Conservation (phyloP, 495 filamentous ascomycete species). For the Parmelia sp. region DNA sequence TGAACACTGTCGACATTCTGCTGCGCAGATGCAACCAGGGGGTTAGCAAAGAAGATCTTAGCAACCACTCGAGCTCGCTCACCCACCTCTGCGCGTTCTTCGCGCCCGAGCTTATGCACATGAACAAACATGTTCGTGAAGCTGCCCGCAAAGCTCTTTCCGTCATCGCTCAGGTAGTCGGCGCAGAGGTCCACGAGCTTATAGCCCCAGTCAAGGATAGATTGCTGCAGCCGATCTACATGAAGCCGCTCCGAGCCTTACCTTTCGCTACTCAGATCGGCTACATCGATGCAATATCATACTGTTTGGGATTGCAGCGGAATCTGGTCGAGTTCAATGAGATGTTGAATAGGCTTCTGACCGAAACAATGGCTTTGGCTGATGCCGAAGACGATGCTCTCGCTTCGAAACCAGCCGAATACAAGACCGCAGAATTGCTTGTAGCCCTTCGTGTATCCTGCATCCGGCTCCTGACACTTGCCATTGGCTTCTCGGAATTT, state of each 20-base stretch:
- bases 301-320: slow-evolving; percentile 77
- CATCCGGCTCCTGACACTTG: slow-evolving; percentile 84
- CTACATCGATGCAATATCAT: slow-evolving; percentile 94
- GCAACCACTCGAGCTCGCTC: slow-evolving; percentile 47
- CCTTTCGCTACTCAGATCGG: slow-evolving; percentile 93
- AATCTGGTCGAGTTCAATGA: slow-evolving; percentile 88
- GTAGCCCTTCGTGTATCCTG: slow-evolving; percentile 89
- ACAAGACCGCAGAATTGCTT: slow-evolving; percentile 84
- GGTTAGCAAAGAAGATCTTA: slow-evolving; percentile 66
- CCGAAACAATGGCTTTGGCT: slow-evolving; percentile 86
- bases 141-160: slow-evolving; percentile 73
- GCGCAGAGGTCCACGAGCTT: slow-evolving; percentile 74
- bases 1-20: slow-evolving; percentile 72
- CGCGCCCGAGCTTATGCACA: slow-evolving; percentile 80
- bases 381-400: slow-evolving; percentile 89
- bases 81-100: slow-evolving; percentile 73
- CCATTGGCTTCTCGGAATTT: slow-evolving; percentile 88
- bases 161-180: slow-evolving; percentile 69
- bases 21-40: slow-evolving; percentile 67
- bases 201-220: slow-evolving; percentile 81
- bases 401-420: slow-evolving; percentile 76
- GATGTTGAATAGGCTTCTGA: slow-evolving; percentile 76
- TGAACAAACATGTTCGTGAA: slow-evolving; percentile 88
- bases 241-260: slow-evolving; percentile 85
- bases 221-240: slow-evolving; percentile 79